Base-by-base conservation (phyloP, 805 yeast species). In the Suhomyces tanzawaensis region DNA sequence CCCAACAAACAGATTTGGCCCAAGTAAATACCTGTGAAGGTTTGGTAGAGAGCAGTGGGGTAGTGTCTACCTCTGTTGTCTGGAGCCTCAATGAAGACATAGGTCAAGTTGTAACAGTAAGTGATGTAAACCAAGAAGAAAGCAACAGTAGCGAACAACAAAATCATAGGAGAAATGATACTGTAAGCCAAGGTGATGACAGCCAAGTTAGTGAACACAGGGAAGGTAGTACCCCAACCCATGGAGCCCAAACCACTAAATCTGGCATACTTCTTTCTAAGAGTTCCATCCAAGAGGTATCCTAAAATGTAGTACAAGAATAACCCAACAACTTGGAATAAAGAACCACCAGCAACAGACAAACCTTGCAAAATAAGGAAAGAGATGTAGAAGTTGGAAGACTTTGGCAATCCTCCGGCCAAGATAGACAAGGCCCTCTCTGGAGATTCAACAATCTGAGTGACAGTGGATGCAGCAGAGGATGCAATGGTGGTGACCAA, bases 1-100 rank as follows among this genome's bases (percentile, higher is more conserved):
- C 96, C 97, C 37, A 93, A 58, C 46, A 93, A 52, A 69, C 96
- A 87, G 16, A 89, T 64, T 62, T 91, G 90, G 27, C 95, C 95
- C 31, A 91, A 59, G 59, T 91, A 91, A 30, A 93, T 60, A 41
- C 99, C 99, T 26, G 82, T 81, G 57, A 91, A 74, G 1, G 95
- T 82, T 65, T 91, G 97, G 69, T 80, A 85, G 36, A 91, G 61
- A 2, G 97, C 96, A 45, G 87, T 77, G 44, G 96, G 93, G 58
- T 89, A 93, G 66, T 83, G 82, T 34, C 72, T 65, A 37, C 99
- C 99, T 54, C 91, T 74, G 14, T 80, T 67, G 53, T 90, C 95
- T 14, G 85, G 70, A 14, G 81, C 69, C 50, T 82, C 88, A 31
- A 73, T 69, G 46, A 68, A 74, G 19, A 85, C 82, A 62, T 86